Evolutionary conservation across 2,329 filamentous ascomycete species (phyloP).

Genomic region (Claviceps lovelessii): DNA sequence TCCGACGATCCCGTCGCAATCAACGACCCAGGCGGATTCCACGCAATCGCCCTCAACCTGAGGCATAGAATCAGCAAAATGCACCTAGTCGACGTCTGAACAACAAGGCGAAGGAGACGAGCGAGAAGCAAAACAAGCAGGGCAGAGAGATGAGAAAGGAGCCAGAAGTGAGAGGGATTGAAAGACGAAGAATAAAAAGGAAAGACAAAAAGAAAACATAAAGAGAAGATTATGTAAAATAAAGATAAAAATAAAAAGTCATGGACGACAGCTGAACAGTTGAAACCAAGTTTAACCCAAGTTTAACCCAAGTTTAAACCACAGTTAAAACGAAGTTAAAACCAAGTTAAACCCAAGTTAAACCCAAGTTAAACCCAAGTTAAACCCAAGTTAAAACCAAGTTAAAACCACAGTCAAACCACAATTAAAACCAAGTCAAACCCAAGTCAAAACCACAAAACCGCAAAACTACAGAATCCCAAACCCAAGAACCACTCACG

Average conservation of each 20-base stretch:
- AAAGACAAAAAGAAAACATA: background rate
- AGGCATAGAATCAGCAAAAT: background rate
- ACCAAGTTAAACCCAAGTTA: background rate
- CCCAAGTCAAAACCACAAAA: background rate
- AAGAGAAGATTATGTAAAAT: too few species aligned
- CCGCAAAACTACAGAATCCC: background rate
- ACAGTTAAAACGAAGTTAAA: too few species aligned
- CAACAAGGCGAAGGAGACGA: too few species aligned
- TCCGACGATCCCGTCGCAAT: constrained; percentile 69
- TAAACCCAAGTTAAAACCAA: too few species aligned
- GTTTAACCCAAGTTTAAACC: too few species aligned
- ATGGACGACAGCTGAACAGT: background rate
- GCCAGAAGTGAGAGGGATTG: background rate
- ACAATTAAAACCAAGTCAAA: background rate
- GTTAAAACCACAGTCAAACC: too few species aligned
- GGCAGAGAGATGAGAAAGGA: background rate
- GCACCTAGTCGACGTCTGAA: too few species aligned
- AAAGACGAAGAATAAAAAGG: background rate
- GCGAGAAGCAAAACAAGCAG: too few species aligned
- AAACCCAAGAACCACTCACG: constrained; percentile 28
- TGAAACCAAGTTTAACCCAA: too few species aligned
- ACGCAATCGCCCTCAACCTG: constrained; percentile 67
- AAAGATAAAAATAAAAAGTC: background rate
- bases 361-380: too few species aligned
- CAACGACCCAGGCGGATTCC: constrained; percentile 73